A percentile compares a stretch with the other conserved stretches of the same genome.
Conservation (phyloP, 805 yeast species). For the Metschnikowia bowlesiae region DNA sequence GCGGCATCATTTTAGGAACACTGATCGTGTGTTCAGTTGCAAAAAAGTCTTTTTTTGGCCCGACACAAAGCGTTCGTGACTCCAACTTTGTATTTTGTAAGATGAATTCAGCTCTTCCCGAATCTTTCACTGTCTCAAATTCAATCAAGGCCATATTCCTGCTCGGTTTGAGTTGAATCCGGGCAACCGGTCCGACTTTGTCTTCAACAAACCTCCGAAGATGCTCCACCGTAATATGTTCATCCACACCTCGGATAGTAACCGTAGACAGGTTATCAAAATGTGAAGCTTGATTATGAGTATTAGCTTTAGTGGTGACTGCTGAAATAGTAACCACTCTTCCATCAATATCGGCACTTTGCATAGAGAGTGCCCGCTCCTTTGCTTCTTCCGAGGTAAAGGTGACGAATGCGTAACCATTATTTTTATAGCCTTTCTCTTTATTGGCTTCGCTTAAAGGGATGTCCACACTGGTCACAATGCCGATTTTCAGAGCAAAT, state of each 20-base stretch:
- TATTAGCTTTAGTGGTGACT: constrained; percentile 34
- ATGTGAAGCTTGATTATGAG: constrained; percentile 7
- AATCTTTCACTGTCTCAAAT: constrained; percentile 36
- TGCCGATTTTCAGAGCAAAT: constrained; percentile 48
- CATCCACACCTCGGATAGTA: constrained; percentile 23
- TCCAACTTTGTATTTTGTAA: constrained; percentile 38
- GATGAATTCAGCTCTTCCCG: constrained; percentile 49
- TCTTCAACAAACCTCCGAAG: constrained; percentile 25
- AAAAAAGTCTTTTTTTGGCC: constrained; percentile 12
- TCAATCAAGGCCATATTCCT: constrained; percentile 48
- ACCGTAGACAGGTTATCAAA: constrained; percentile 20
- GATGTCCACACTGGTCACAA: constrained; percentile 46
- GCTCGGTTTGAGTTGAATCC: constrained; percentile 45
- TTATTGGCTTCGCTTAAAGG: constrained; percentile 39
- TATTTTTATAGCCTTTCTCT: constrained; percentile 35
- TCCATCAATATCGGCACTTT: constrained; percentile 41
- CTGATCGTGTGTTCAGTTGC: constrained; percentile 2
- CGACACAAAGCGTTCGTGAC: constrained; percentile 18
- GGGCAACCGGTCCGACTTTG: constrained; percentile 30
- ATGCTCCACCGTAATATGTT: constrained; percentile 35
- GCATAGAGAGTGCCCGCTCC: constrained; percentile 37
- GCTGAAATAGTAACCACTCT: constrained; percentile 46
- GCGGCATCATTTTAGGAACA: constrained; percentile 16
- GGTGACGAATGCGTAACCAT: constrained; percentile 65
- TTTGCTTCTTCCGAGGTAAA: constrained; percentile 46